phyloP scores from a whole-genome alignment of 257 asterid species.

The Nicotiana otophora region DNA sequence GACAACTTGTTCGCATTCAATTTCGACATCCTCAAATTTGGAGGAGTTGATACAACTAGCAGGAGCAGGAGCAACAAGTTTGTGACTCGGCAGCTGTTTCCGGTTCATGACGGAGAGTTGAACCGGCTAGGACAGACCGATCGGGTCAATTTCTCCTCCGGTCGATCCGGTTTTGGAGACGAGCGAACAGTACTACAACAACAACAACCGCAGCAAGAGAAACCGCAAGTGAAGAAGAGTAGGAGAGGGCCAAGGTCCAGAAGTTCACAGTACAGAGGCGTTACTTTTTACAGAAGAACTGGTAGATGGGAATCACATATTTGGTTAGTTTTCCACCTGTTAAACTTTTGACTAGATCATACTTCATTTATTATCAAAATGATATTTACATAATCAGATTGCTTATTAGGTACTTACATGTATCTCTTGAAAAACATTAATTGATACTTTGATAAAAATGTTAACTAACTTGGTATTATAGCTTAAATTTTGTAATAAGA shows the following conservation, averaged over 20 bases:
- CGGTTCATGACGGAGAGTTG: conserved; percentile 16
- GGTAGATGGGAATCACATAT: conserved; percentile 75
- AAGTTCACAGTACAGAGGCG: conserved; percentile 63
- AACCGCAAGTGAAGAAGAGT: conserved; percentile 42
- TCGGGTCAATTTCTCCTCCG: conserved; percentile 10
- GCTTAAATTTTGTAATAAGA: too few species aligned
- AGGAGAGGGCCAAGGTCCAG: conserved; percentile 56
- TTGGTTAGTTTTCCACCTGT: conserved; percentile 25
- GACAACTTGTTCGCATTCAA: conserved; percentile 23
- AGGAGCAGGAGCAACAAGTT: conserved; percentile 11
- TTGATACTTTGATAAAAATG: too few species aligned
- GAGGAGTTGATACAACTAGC: conserved; percentile 1
- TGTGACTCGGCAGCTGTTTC: conserved; percentile 60
- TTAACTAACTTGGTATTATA: too few species aligned
- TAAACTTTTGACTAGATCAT: background rate
- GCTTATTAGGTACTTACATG: too few species aligned
- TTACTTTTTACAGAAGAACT: conserved; percentile 62
- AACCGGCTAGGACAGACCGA: conserved; percentile 7
- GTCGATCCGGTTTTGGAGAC: conserved; percentile 1
- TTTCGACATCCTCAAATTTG: conserved; percentile 40
- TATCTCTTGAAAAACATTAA: too few species aligned
- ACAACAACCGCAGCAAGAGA: conserved; percentile 22
- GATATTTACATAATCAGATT: too few species aligned
- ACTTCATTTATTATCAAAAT: background rate
- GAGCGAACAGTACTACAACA: conserved; percentile 16